Evolutionary conservation across 2,329 filamentous ascomycete genomes (phyloP).

Genomic region (Epichloe gansuensis): DNA sequence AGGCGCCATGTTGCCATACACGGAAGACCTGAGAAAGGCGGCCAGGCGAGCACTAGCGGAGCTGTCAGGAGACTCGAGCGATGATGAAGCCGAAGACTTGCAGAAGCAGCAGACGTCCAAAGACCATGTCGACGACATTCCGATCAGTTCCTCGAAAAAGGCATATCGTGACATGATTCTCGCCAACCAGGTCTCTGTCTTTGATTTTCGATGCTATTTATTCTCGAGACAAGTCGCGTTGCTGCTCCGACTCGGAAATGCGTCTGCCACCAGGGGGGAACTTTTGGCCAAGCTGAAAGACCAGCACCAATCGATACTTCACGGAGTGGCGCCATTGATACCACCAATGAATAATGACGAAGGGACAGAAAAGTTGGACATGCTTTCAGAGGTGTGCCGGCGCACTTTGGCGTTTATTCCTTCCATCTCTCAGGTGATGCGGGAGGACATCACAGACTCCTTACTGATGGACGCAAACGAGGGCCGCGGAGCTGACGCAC

Average conservation of each 20-base stretch:
- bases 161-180: slow-evolving; percentile 85
- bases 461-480: slow-evolving; percentile 35
- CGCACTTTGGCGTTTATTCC: slow-evolving; percentile 76
- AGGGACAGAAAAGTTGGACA: slow-evolving; percentile 59
- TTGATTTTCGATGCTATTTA: slow-evolving; percentile 89
- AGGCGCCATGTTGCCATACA: slow-evolving; percentile 58
- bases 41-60: slow-evolving; percentile 39
- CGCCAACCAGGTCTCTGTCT: slow-evolving; percentile 87
- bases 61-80: slow-evolving; percentile 17
- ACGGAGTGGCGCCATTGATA: slow-evolving; percentile 41
- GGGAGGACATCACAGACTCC: slow-evolving; percentile 55
- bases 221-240: slow-evolving; percentile 81
- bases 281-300: slow-evolving; percentile 48
- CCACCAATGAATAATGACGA: slow-evolving; percentile 37
- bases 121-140: slow-evolving; percentile 41
- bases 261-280: slow-evolving; percentile 48
- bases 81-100: slow-evolving; percentile 34
- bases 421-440: slow-evolving; percentile 64
- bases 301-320: slow-evolving; percentile 45
- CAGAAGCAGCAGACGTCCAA: slow-evolving; percentile 29
- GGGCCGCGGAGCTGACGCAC: slow-evolving; percentile 22
- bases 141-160: slow-evolving; percentile 54
- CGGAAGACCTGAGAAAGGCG: slow-evolving; percentile 55
- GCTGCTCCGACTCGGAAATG: slow-evolving; percentile 71
- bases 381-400: slow-evolving; percentile 77